Evolutionary conservation across 345 rosid genomes (phyloP), one percentile per base, ranked within the genome.

Genomic region (Syzygium jambos): DNA sequence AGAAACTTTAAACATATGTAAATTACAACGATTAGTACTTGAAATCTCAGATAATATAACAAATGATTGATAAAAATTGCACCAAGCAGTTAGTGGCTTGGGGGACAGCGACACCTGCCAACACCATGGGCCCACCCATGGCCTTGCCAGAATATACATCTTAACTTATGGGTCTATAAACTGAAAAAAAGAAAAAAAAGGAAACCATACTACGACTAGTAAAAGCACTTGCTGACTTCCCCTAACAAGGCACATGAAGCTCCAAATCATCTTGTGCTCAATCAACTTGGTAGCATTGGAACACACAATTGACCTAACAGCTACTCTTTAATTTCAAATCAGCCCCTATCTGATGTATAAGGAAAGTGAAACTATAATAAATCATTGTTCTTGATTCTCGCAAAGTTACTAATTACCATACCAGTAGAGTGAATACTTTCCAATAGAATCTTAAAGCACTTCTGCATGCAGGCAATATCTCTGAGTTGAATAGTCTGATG

Each of bases 341-440:
- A 73, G 23, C 27, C 38, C 27, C 49, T 19, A 73, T 73, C 19
- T 19, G 27, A 41, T 11, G 49, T 38, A 73, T 38, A 9, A 73
- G 8, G 82, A 19, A 73, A 73, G 49, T 34, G 61, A 23, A 84
- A 84, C 49, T 38, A 30, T n/a, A 52, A 73, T 51, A 52, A 77
- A 56, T 25, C 52, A 46, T 51, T 57, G 51, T 15, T 52, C 25
- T 21, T 34, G 85, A 55, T 68, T 84, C 87, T 82, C 43, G 43
- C 85, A 51, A 43, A 87, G 59, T 56, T 93, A 55, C 43, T 52
- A 84, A 84, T 46, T 52, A 85, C 53, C 85, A 61, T 93, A 97
- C 98, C 98, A 54, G 90, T 91, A 87, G 95, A 97, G 93, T 88
- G 92, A 86, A 95, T 91, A 93, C 97, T 96, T 86, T 94, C 96